These are phyloP conservation scores for Aureobasidium sp. DNA, from an alignment of 2,329 filamentous ascomycete species.

Conservation along the genomic window DNA sequence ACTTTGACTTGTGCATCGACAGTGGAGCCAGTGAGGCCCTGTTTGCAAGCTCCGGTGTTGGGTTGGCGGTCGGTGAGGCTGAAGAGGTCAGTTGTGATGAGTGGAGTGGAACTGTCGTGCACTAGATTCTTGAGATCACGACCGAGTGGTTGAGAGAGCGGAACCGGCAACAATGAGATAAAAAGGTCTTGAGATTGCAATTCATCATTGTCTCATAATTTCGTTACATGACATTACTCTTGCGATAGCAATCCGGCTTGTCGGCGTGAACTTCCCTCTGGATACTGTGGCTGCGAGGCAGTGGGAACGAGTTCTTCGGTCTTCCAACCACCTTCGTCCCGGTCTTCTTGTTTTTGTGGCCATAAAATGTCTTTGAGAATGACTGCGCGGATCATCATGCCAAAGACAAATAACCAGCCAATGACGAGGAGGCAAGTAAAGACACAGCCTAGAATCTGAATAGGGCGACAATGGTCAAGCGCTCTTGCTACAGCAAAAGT, in stretches of 20 bases:
- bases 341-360: conserved; percentile 64
- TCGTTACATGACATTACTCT: background rate
- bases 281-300: background rate
- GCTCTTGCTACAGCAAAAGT: conserved; percentile 63
- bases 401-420: conserved; percentile 62
- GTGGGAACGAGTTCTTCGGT: background rate
- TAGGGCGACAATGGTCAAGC: conserved; percentile 37
- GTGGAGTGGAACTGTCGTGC: conserved; percentile 19
- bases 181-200: too few species aligned
- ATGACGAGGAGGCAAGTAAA: conserved; percentile 60
- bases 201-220: background rate
- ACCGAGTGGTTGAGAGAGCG: too few species aligned
- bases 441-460: conserved; percentile 61
- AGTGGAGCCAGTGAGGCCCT: conserved; percentile 32
- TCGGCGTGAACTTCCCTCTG: background rate
- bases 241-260: background rate
- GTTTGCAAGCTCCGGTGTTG: conserved; percentile 29
- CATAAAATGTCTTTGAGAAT: conserved; percentile 62
- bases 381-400: conserved; percentile 64
- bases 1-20: conserved; percentile 38
- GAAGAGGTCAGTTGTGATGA: conserved; percentile 26
- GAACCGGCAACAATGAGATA: too few species aligned
- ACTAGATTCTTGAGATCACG: background rate
- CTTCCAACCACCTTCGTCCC: conserved; percentile 53
- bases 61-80: conserved; percentile 30